These are phyloP conservation scores for Pholiota conissans DNA, from an alignment of 768 basidiomycete genomes.

Conservation along the genomic window DNA sequence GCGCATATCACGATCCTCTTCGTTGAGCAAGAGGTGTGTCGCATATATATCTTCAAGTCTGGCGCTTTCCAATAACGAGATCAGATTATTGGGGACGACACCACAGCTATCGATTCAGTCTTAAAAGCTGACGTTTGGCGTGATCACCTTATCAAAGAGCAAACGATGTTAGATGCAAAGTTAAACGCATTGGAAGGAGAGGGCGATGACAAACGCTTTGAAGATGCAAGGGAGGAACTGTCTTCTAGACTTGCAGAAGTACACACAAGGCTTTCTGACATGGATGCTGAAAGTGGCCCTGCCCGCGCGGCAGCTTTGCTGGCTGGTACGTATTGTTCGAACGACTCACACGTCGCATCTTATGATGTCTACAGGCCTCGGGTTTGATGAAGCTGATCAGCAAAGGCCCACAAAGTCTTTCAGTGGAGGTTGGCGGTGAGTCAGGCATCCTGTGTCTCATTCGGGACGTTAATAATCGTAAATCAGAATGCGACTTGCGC, in stretches of 20 bases:
- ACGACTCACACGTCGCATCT: not conserved
- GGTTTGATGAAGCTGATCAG: constrained; percentile 90
- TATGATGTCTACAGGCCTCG: constrained; percentile 58
- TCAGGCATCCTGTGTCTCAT: not conserved
- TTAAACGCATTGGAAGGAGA: constrained; percentile 72
- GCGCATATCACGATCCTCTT: constrained; percentile 95
- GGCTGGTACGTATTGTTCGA: constrained; percentile 53
- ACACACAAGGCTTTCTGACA: constrained; percentile 89
- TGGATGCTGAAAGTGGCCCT: constrained; percentile 98
- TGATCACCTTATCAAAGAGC: constrained; percentile 88
- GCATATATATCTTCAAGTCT: not conserved
- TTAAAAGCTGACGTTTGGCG: constrained; percentile 99
- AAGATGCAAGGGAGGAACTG: constrained; percentile 85
- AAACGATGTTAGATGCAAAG: constrained; percentile 69
- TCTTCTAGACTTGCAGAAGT: constrained; percentile 83
- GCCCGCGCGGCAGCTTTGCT: constrained; percentile 86
- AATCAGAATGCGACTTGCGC: constrained; percentile 87
- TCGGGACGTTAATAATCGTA: not conserved
- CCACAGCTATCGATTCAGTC: constrained; percentile 88
- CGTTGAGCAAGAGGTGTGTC: constrained; percentile 91
- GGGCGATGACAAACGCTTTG: constrained; percentile 77
- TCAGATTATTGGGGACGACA: constrained; percentile 92
- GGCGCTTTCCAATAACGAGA: not conserved
- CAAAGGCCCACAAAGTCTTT: constrained; percentile 79
- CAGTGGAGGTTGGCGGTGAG: constrained; percentile 93